Evolutionary conservation across 2,329 filamentous ascomycete genomes (phyloP), one percentile per base, ranked within the genome.

Genomic region (Tricladium varicosporioides): DNA sequence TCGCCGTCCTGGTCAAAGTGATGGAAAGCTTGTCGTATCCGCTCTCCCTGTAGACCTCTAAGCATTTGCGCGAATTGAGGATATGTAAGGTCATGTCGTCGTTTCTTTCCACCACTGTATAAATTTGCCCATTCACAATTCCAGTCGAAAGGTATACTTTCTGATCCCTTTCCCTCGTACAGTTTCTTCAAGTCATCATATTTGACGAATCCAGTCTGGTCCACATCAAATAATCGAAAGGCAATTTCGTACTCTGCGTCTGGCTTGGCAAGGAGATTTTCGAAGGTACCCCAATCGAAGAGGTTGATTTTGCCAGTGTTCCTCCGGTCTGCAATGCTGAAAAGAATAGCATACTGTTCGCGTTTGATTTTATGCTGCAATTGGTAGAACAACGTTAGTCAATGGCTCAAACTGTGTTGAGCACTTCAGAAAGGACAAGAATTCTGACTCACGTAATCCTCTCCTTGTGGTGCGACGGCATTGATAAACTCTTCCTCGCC

Each of bases 161-260:
- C 82, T 19, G 85, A 77, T n/a, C 88, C 87, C 78, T 93, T 96
- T 81, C 96, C 95, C 75, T 93, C 89, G 76, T 95, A 97, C 57
- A 93, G 78, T 58, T 85, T 82, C 70, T 91, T 86, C 76, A 99
- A 92, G 67, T 92, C 85, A 42, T 96, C 89, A 70, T 93, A 96
- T 72, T 92, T 93, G 69, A 99, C 91, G 49, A 83, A 83, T 60
- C 94, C 94, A 16, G 85, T 89, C 60, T 89, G 84, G 51, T 93
- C 86, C 67, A 91, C 82, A 71, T 97, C 93, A 75, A 99, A 99
- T 54, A 99, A 83, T 67, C 94, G 90, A 78, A 97, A 99, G 14
- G 94, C 93, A 67, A 99, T 96, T 75, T 97, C 92, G 76, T 99
- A 99, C 77, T 99, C 94, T 73, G 94, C 94, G 71, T 97, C 94